These are phyloP conservation scores for Globisporangium spiculum DNA, from an alignment of 352 stramenopile species.

Conservation along the genomic window DNA sequence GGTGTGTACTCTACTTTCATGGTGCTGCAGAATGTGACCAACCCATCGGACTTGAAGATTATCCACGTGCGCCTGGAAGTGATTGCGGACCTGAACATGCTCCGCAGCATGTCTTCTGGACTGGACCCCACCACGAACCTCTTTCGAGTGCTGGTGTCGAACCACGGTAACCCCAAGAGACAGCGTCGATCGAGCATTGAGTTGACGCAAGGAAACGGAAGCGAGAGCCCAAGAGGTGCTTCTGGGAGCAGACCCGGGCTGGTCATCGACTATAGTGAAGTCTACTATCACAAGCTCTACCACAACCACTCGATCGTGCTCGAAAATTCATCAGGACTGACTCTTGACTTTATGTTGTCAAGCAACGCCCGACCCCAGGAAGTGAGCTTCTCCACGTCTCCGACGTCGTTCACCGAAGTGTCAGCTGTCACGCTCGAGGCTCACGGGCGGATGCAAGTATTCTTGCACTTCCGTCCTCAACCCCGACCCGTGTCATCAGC, in stretches of 20 bases:
- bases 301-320: slow-evolving; percentile 90
- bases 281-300: slow-evolving; percentile 89
- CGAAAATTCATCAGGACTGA: slow-evolving; percentile 82
- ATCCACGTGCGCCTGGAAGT: slow-evolving; percentile 86
- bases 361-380: slow-evolving; percentile 78
- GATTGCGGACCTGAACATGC: slow-evolving; percentile 80
- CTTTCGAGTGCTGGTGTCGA: slow-evolving; percentile 86
- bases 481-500: slow-evolving; percentile 25
- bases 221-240: slow-evolving; percentile 13
- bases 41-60: slow-evolving; percentile 82
- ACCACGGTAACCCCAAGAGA: slow-evolving; percentile 56
- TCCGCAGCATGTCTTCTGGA: slow-evolving; percentile 77
- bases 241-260: slow-evolving; percentile 23
- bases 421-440: slow-evolving; percentile 70
- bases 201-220: slow-evolving; percentile 13
- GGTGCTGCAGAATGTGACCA: slow-evolving; percentile 81
- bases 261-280: slow-evolving; percentile 81
- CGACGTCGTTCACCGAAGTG: slow-evolving; percentile 82
- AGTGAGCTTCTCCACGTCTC: slow-evolving; percentile 80
- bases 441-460: slow-evolving; percentile 75
- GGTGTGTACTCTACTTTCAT: slow-evolving; percentile 86
- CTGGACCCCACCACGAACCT: slow-evolving; percentile 69
- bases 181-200: slow-evolving; percentile 61
- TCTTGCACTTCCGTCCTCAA: slow-evolving; percentile 83
- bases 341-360: slow-evolving; percentile 84